Evolutionary conservation across 257 asterid genomes (phyloP).

Genomic region (Solanum piurae): DNA sequence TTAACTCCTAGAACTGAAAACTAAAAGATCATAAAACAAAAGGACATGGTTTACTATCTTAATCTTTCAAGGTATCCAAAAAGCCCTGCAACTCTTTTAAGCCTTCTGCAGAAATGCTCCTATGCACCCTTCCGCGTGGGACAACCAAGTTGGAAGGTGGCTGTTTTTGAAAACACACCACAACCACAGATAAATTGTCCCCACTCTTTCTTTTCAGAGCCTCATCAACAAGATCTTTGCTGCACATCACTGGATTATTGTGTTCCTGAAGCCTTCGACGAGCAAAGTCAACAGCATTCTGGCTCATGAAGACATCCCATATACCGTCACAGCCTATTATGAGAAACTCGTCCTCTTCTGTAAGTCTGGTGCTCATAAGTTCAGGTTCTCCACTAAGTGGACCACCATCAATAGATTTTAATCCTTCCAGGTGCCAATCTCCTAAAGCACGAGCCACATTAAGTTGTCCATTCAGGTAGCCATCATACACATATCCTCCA

Average conservation of each 20-base stretch:
- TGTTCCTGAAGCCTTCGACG: constrained; percentile 86
- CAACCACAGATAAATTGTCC: constrained; percentile 76
- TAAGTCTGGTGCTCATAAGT: constrained; percentile 54
- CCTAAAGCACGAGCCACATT: constrained; percentile 94
- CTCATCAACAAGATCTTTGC: constrained; percentile 80
- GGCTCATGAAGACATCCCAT: constrained; percentile 95
- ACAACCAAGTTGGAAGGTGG: constrained; percentile 65
- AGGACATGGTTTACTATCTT: constrained; percentile 19
- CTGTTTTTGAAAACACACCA: constrained; percentile 68
- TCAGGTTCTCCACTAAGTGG: constrained; percentile 99
- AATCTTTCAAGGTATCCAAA: constrained; percentile 55
- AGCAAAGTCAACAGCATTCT: constrained; percentile 93
- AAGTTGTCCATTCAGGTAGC: constrained; percentile 88
- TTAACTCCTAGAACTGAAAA: not conserved
- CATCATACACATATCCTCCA: constrained; percentile 81
- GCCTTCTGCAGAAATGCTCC: constrained; percentile 95
- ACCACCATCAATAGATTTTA: constrained; percentile 58
- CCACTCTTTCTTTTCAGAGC: constrained; percentile 85
- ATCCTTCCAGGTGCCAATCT: constrained; percentile 92
- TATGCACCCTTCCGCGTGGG: constrained; percentile 79
- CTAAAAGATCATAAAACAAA: not conserved
- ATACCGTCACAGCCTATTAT: constrained; percentile 89
- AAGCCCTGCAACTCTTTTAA: constrained; percentile 75
- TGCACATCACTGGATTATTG: constrained; percentile 67
- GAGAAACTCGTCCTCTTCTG: constrained; percentile 85